A percentile compares a stretch with the other conserved stretches of the same genome.
Evolutionary conservation across 1,284 basidiomycete genomes (phyloP).

Genomic region (Rugosomyces carneus): DNA sequence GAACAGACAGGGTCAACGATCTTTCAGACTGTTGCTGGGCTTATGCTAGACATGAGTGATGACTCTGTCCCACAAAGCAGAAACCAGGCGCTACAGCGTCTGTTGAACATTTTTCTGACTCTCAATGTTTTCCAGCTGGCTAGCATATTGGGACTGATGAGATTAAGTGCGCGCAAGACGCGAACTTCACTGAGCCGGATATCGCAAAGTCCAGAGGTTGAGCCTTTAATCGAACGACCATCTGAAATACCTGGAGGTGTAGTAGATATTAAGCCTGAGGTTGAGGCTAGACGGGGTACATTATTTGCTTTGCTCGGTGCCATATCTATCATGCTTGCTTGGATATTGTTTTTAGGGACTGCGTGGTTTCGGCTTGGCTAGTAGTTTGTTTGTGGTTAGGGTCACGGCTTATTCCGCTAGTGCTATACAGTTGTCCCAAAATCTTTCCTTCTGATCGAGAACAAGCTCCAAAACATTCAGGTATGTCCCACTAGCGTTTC

Average conservation of each 20-base stretch:
- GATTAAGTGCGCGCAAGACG: conserved; percentile 30
- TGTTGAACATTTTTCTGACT: conserved; percentile 54
- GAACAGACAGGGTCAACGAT: conserved; percentile 70
- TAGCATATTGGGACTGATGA: conserved; percentile 32
- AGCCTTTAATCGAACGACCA: conserved; percentile 1
- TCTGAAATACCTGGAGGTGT: not conserved
- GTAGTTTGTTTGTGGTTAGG: conserved; percentile 2
- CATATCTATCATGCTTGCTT: conserved; percentile 46
- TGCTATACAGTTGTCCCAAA: conserved; percentile 23
- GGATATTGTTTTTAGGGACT: conserved; percentile 62
- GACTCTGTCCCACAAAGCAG: conserved; percentile 18
- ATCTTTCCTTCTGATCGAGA: conserved; percentile 20
- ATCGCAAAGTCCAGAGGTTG: conserved; percentile 1
- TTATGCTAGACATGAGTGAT: conserved; percentile 48
- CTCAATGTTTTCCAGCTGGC: conserved; percentile 55
- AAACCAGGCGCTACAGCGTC: conserved; percentile 35
- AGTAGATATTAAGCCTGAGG: conserved; percentile 31
- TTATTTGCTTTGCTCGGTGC: conserved; percentile 41
- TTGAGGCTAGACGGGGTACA: conserved; percentile 41
- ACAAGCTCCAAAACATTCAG: conserved; percentile 29
- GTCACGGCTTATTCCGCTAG: conserved; percentile 19
- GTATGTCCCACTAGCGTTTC: conserved; percentile 19
- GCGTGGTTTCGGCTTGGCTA: conserved; percentile 50
- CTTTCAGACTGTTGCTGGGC: conserved; percentile 64
- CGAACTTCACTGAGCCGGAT: not conserved